These are phyloP conservation scores for Herpotrichia juniperi DNA, from an alignment of 2,329 filamentous ascomycete genomes.

Conservation along the genomic window DNA sequence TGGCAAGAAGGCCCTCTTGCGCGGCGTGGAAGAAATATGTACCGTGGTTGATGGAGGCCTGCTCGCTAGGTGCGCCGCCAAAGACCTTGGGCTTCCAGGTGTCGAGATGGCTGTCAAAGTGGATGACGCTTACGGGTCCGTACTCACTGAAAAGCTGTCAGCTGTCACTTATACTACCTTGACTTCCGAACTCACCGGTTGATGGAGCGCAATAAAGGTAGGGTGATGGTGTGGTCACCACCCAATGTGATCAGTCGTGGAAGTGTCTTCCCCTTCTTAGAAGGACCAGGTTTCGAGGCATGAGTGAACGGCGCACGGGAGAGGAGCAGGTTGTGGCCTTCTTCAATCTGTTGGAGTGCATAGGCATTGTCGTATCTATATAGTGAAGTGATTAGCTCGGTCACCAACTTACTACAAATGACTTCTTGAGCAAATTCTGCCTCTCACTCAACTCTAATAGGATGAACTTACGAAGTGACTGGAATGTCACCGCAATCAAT, in stretches of 20 bases:
- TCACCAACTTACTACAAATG: neutral
- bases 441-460: neutral
- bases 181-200: slow-evolving; percentile 48
- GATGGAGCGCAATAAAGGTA: slow-evolving; percentile 62
- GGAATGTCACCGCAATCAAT: slow-evolving; percentile 86
- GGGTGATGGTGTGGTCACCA: slow-evolving; percentile 66
- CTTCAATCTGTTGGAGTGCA: slow-evolving; percentile 83
- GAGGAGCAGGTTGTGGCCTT: slow-evolving; percentile 79
- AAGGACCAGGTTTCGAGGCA: slow-evolving; percentile 69
- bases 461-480: slow-evolving; percentile 72
- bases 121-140: slow-evolving; percentile 68
- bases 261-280: slow-evolving; percentile 75
- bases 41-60: slow-evolving; percentile 82
- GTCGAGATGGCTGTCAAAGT: slow-evolving; percentile 67
- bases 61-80: slow-evolving; percentile 77
- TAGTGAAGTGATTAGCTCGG: neutral
- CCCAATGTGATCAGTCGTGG: slow-evolving; percentile 80
- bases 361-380: slow-evolving; percentile 79
- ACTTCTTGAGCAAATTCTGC: neutral
- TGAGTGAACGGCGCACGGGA: slow-evolving; percentile 73
- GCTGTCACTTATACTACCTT: neutral
- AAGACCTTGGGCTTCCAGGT: slow-evolving; percentile 85
- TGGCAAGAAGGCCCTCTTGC: slow-evolving; percentile 76
- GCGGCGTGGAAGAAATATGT: slow-evolving; percentile 88
- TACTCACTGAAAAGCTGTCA: slow-evolving; percentile 57